These are phyloP conservation scores for Talaromyces sp. DNA, from an alignment of 2,329 filamentous ascomycete species.

Conservation along the genomic window DNA sequence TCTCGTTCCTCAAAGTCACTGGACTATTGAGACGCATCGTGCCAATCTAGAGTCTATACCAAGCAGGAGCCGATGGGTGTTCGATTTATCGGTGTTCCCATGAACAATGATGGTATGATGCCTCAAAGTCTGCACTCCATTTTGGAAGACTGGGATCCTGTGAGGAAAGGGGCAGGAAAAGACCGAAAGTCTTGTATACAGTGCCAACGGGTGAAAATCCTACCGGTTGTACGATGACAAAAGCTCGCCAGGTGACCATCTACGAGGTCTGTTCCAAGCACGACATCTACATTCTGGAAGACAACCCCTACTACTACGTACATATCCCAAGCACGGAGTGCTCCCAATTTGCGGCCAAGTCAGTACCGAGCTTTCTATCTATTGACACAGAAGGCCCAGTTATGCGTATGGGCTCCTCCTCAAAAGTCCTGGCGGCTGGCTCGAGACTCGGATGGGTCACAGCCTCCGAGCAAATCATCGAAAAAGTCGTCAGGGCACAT, in stretches of 20 bases:
- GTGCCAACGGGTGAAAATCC: conserved; percentile 76
- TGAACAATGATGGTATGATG: too few relatives aligned
- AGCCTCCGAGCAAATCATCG: conserved; percentile 69
- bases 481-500: conserved; percentile 43
- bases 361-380: conserved; percentile 66
- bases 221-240: conserved; percentile 68
- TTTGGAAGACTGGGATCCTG: too few relatives aligned
- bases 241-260: conserved; percentile 58
- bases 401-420: conserved; percentile 85
- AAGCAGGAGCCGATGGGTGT: too few relatives aligned
- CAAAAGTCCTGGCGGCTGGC: conserved; percentile 84
- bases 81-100: too few relatives aligned
- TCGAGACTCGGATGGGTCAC: conserved; percentile 89
- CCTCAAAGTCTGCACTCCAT: too few relatives aligned
- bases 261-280: conserved; percentile 70
- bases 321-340: too few relatives aligned
- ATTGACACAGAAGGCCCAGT: conserved; percentile 82
- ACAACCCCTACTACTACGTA: conserved; percentile 71
- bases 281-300: conserved; percentile 74
- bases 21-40: conserved; percentile 36
- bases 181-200: conserved; percentile 60
- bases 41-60: conserved; percentile 33
- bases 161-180: too few relatives aligned
- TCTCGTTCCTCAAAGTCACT: conserved; percentile 38
- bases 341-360: neutral